phyloP scores from a whole-genome alignment of 2,329 filamentous ascomycete genomes.

The Trichoderma sp. region DNA sequence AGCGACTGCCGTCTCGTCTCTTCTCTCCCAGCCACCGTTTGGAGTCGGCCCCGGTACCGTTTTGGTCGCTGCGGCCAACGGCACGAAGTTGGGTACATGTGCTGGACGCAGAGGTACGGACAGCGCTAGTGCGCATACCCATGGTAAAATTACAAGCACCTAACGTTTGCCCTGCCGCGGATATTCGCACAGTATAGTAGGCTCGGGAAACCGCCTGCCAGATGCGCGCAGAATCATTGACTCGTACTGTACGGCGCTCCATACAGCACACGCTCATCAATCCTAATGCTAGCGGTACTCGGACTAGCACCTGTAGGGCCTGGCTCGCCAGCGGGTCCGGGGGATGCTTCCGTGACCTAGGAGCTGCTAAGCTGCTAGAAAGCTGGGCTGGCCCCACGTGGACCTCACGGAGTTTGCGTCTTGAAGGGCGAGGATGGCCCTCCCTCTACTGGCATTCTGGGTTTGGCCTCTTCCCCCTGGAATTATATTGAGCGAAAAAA shows the following conservation, averaged over 20 bases:
- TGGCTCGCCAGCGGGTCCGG: conserved; percentile 27
- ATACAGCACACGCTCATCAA: too few species aligned
- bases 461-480: background rate
- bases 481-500: conserved; percentile 15
- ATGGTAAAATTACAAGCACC: background rate
- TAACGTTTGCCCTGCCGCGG: background rate
- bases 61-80: background rate
- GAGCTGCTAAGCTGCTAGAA: conserved; percentile 1
- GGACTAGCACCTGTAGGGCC: background rate
- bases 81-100: background rate
- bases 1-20: background rate
- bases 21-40: background rate
- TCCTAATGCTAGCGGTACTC: background rate
- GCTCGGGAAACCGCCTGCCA: background rate
- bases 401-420: background rate
- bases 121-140: background rate
- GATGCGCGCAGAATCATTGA: background rate
- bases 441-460: background rate
- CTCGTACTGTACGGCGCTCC: background rate
- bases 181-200: background rate
- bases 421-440: background rate
- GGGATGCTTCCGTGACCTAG: conserved; percentile 29
- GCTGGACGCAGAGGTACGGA: background rate
- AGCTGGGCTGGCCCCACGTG: conserved; percentile 27
- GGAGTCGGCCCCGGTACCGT: conserved; percentile 2